Conservation (phyloP, 495 filamentous ascomycete species). For the Pyronema domesticum region DNA sequence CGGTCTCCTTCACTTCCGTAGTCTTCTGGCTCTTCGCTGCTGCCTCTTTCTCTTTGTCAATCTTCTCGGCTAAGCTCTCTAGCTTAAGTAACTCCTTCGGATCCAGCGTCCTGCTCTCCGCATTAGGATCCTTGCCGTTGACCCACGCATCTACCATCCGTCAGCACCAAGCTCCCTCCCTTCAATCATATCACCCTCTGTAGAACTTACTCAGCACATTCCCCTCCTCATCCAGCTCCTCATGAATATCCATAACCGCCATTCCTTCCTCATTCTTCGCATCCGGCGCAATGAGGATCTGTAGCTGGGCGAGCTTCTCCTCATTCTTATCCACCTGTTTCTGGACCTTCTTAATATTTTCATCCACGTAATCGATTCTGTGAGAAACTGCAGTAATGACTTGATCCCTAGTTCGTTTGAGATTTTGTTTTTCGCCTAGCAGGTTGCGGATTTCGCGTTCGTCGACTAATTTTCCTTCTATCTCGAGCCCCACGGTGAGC, state of each 20-base stretch:
- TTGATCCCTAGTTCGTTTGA: slow-evolving; percentile 32
- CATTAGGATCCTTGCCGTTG: slow-evolving; percentile 20
- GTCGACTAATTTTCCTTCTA: slow-evolving; percentile 37
- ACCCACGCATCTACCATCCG: slow-evolving; percentile 3
- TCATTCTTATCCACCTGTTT: slow-evolving; percentile 52
- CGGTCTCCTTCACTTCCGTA: neutral
- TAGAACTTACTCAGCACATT: slow-evolving; percentile 43
- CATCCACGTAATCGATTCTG: slow-evolving; percentile 70
- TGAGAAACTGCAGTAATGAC: slow-evolving; percentile 53
- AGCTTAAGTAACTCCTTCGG: slow-evolving; percentile 18
- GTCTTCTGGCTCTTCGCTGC: neutral
- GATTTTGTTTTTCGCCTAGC: slow-evolving; percentile 36
- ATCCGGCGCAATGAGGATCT: slow-evolving; percentile 26
- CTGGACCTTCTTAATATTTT: slow-evolving; percentile 52
- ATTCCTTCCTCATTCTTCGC: slow-evolving; percentile 44
- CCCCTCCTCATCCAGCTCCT: slow-evolving; percentile 82
- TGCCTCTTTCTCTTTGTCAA: neutral
- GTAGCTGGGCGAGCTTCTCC: slow-evolving; percentile 41
- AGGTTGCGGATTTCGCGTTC: slow-evolving; percentile 48
- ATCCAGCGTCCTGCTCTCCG: slow-evolving; percentile 15
- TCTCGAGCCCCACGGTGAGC: slow-evolving; percentile 30
- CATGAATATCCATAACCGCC: slow-evolving; percentile 69
- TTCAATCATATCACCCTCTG: neutral
- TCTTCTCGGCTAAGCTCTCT: slow-evolving; percentile 32
- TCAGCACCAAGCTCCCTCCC: neutral